phyloP scores from a whole-genome alignment of 2,329 filamentous ascomycete species.

The Aspergillus quadricinctus region DNA sequence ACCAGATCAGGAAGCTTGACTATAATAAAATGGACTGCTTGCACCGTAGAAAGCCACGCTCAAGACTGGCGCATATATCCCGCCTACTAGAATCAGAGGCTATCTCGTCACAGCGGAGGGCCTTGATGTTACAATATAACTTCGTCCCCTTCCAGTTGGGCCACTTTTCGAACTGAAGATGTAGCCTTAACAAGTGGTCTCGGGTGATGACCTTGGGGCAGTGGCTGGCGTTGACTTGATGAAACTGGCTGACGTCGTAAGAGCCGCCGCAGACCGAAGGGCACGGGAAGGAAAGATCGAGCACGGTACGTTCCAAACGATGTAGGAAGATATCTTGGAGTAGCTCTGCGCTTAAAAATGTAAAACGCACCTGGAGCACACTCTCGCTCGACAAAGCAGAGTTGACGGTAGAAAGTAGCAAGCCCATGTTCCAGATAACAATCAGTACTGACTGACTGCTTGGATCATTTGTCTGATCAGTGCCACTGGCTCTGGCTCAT shows the following conservation, averaged over 20 bases:
- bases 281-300: constrained; percentile 8
- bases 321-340: constrained; percentile 10
- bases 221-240: background rate
- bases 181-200: background rate
- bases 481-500: constrained; percentile 73
- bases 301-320: constrained; percentile 15
- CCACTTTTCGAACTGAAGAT: background rate
- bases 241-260: constrained; percentile 1
- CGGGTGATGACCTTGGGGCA: background rate
- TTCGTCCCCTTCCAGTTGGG: background rate
- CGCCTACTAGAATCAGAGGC: background rate
- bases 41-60: background rate
- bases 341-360: constrained; percentile 11
- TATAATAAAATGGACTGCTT: constrained; percentile 2
- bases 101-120: background rate
- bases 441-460: background rate
- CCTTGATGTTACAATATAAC: background rate
- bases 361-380: constrained; percentile 12
- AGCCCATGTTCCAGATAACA: background rate
- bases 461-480: constrained; percentile 31
- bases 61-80: background rate
- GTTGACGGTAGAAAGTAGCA: constrained; percentile 1
- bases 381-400: constrained; percentile 11
- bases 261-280: constrained; percentile 1
- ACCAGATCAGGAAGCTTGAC: constrained; percentile 2